These are phyloP conservation scores for Chimonanthus salicifolius DNA, from an alignment of 164 flowering plant genomes.

Conservation along the genomic window DNA sequence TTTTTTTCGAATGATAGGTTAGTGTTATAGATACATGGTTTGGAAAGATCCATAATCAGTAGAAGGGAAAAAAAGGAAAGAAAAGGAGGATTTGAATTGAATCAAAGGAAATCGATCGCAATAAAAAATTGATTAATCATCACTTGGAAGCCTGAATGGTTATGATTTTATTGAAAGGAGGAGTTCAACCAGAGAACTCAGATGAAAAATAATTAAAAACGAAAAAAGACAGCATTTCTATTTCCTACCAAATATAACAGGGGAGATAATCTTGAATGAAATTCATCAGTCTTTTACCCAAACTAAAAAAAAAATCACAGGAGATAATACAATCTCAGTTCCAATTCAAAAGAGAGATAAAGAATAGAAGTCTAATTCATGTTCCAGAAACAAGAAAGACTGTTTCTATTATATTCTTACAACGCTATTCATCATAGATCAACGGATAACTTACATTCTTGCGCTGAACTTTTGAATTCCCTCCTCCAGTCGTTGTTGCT, in stretches of 20 bases:
- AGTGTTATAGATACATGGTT: too few species aligned
- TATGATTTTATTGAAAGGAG: neutral
- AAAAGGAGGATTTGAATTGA: neutral
- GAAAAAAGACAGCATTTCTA: neutral
- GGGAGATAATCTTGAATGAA: neutral
- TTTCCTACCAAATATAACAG: neutral
- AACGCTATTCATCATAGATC: neutral
- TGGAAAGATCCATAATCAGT: neutral
- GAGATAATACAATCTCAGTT: neutral
- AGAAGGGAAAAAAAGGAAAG: neutral
- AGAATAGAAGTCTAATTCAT: neutral
- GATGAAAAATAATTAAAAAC: too few species aligned
- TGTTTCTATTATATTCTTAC: neutral
- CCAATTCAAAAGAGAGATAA: neutral
- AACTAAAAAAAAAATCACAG: neutral
- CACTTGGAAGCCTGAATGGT: neutral
- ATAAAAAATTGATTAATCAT: neutral
- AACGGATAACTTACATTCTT: slow-evolving; percentile 33
- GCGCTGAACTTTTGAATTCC: slow-evolving; percentile 17
- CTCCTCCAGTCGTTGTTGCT: slow-evolving; percentile 13
- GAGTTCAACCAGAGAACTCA: neutral
- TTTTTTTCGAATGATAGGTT: too few species aligned
- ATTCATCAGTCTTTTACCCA: neutral
- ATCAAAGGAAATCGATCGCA: neutral
- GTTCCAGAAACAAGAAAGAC: neutral